These are phyloP conservation scores for Achaetomiella virescens DNA, from an alignment of 495 filamentous ascomycete genomes.

Conservation along the genomic window DNA sequence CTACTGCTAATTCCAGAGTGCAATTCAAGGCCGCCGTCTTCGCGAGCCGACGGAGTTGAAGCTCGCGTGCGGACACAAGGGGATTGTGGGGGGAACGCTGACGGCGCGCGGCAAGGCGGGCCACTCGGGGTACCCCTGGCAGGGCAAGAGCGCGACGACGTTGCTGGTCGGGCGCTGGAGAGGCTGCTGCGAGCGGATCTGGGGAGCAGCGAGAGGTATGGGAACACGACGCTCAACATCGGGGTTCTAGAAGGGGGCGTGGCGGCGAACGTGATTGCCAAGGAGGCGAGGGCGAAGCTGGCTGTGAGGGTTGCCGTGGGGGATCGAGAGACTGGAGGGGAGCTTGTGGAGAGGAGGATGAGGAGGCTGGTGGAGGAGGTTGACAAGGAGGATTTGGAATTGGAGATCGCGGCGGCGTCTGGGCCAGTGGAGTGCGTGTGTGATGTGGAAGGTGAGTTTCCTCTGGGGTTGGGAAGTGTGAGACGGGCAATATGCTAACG, in stretches of 20 bases:
- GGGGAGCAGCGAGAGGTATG: constrained; percentile 68
- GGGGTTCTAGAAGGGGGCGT: constrained; percentile 74
- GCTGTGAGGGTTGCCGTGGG: constrained; percentile 71
- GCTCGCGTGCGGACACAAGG: constrained; percentile 88
- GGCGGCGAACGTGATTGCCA: constrained; percentile 81
- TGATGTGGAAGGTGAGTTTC: constrained; percentile 60
- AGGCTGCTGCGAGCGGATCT: constrained; percentile 58
- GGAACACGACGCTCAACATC: constrained; percentile 82
- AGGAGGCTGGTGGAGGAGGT: constrained; percentile 50
- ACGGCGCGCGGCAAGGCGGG: constrained; percentile 67
- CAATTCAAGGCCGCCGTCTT: constrained; percentile 63
- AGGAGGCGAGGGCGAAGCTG: constrained; percentile 58
- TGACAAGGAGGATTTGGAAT: constrained; percentile 52
- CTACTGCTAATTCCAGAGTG: not conserved
- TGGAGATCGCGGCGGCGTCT: constrained; percentile 57
- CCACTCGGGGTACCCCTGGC: constrained; percentile 84
- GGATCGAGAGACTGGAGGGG: constrained; percentile 47
- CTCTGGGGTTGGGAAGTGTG: not conserved
- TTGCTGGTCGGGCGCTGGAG: constrained; percentile 62
- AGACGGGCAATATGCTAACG: not conserved
- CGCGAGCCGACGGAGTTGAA: constrained; percentile 81
- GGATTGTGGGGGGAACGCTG: constrained; percentile 59
- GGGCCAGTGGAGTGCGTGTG: constrained; percentile 69
- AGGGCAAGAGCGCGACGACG: constrained; percentile 74
- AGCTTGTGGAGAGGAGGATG: constrained; percentile 50